A percentile compares a stretch with the other conserved stretches of the same genome.
These are phyloP conservation scores for Aureobasidium leucospermi DNA, from an alignment of 2,329 filamentous ascomycete genomes.

Conservation along the genomic window DNA sequence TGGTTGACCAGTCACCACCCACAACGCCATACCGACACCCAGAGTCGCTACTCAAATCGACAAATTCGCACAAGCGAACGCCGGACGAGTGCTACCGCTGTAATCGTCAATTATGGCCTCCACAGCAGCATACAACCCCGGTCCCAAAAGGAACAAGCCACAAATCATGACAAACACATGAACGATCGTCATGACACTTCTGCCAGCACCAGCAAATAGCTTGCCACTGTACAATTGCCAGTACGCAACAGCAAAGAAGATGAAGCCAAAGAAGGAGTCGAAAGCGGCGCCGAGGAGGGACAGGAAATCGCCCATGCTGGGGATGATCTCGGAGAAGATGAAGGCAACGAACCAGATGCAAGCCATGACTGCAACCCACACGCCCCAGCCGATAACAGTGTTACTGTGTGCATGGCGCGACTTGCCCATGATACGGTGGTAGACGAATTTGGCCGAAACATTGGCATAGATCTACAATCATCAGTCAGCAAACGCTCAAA, in stretches of 20 bases:
- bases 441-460: conserved; percentile 42
- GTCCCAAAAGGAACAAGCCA: conserved; percentile 45
- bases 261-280: conserved; percentile 45
- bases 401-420: conserved; percentile 41
- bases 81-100: conserved; percentile 35
- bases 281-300: conserved; percentile 42
- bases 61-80: conserved; percentile 45
- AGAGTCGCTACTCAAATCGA: conserved; percentile 30
- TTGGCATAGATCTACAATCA: conserved; percentile 39
- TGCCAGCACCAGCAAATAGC: conserved; percentile 21
- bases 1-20: background rate
- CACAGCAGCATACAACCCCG: conserved; percentile 46
- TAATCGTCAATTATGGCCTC: conserved; percentile 48
- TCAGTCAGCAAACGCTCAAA: background rate
- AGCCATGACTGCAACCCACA: conserved; percentile 36
- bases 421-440: conserved; percentile 36
- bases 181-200: conserved; percentile 37
- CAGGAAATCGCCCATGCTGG: conserved; percentile 45
- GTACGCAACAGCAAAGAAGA: conserved; percentile 45
- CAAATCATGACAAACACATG: conserved; percentile 40
- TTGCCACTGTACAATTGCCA: conserved; percentile 32
- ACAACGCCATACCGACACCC: background rate
- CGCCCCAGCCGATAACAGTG: conserved; percentile 42
- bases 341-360: conserved; percentile 39
- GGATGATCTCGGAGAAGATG: conserved; percentile 43